phyloP scores from a whole-genome alignment of 305 asterid genomes.

The Fraxinus sp. region DNA sequence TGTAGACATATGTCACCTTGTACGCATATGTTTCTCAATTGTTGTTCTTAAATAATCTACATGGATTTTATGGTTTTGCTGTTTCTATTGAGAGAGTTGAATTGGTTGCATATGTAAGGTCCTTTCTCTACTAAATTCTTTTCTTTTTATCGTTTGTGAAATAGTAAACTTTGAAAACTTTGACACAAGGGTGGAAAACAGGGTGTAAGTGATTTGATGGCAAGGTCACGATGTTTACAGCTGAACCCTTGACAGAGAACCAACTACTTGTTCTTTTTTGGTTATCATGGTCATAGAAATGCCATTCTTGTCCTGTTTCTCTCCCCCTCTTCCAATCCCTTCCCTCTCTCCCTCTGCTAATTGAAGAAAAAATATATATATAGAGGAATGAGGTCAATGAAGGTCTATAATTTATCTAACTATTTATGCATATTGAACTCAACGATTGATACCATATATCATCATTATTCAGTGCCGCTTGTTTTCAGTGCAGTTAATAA shows the following conservation, averaged over 20 bases:
- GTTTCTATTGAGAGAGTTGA: not conserved
- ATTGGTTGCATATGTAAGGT: not conserved
- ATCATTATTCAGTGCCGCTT: constrained; percentile 46
- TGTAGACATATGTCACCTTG: not conserved
- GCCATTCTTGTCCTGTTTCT: not conserved
- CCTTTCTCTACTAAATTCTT: not conserved
- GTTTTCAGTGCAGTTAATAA: constrained; percentile 88
- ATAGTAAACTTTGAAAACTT: not conserved
- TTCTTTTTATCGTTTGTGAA: not conserved
- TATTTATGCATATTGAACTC: not conserved
- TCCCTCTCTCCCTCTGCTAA: not conserved
- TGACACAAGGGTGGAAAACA: not conserved
- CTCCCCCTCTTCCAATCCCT: not conserved
- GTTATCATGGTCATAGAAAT: not conserved
- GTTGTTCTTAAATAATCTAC: not conserved
- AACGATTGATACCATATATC: constrained; percentile 25
- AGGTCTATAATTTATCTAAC: not conserved
- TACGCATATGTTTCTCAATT: not conserved
- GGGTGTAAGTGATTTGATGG: not conserved
- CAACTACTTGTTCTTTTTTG: not conserved
- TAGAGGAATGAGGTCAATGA: not conserved
- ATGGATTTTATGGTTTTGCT: not conserved
- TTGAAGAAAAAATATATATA: not conserved
- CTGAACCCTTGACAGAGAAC: not conserved
- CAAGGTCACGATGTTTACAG: not conserved